Percentiles rank a stretch among this genome's conserved stretches.
phyloP scores from a whole-genome alignment of 129 eudicot genomes.

The sunflower (Helianthus annuus) region HanXRQr2.0-SUNRISE NC_035439.2:109427277-109427776 shows the following conservation, averaged over 20 bases:
- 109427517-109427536: constrained; percentile 46
- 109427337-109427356: constrained; percentile 83
- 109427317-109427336: constrained; percentile 50
- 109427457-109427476: constrained; percentile 53
- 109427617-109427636: constrained; percentile 43
- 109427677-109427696: no score
- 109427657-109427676: neutral
- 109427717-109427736: neutral
- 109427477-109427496: constrained; percentile 50
- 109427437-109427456: constrained; percentile 47
- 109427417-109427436: constrained; percentile 54
- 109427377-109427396: constrained; percentile 61
- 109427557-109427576: constrained; percentile 45
- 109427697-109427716: no score
- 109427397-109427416: constrained; percentile 73
- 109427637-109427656: constrained; percentile 12
- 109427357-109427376: constrained; percentile 82
- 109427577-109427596: constrained; percentile 36
- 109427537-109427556: constrained; percentile 41
- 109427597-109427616: constrained; percentile 54
- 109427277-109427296: constrained; percentile 38
- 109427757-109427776: neutral
- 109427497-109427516: constrained; percentile 56
- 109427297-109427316: constrained; percentile 34
- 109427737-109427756: neutral